Evolutionary conservation across 1,284 basidiomycete species (phyloP).

Genomic region (Pseudozyma sp.): DNA sequence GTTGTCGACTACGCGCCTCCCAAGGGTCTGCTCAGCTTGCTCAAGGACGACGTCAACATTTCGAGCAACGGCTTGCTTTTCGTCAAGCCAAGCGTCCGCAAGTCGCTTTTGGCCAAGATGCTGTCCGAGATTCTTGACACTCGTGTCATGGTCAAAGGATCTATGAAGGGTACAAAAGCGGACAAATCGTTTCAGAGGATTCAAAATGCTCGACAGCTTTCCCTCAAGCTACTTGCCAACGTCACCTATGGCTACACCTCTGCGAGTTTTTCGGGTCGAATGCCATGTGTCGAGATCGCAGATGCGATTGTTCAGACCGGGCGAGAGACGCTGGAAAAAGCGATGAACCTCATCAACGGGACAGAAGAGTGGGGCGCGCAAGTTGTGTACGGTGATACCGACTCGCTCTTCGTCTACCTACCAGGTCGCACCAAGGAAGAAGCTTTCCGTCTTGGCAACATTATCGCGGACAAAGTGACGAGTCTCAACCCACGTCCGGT

Average conservation of each 20-base stretch:
- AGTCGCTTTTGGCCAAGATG: constrained; percentile 90
- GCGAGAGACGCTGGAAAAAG: constrained; percentile 94
- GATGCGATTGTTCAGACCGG: constrained; percentile 98
- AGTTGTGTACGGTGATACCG: constrained; percentile 98
- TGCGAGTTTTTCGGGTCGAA: constrained; percentile 91
- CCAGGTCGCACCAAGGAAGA: constrained; percentile 90
- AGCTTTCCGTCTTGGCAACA: constrained; percentile 89
- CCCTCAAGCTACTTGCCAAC: constrained; percentile 67
- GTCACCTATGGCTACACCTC: constrained; percentile 87
- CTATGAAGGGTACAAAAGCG: constrained; percentile 83
- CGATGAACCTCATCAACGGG: constrained; percentile 82
- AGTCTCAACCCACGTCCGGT: constrained; percentile 87
- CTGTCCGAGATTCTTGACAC: constrained; percentile 91
- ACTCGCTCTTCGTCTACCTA: constrained; percentile 91
- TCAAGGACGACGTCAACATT: constrained; percentile 29
- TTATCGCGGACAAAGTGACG: constrained; percentile 90
- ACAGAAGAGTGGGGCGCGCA: constrained; percentile 81
- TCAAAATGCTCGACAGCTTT: constrained; percentile 64
- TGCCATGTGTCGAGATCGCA: constrained; percentile 98
- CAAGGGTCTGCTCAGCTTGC: constrained; percentile 72
- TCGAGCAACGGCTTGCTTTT: constrained; percentile 91
- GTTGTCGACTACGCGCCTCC: constrained; percentile 78
- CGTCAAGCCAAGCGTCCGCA: constrained; percentile 85
- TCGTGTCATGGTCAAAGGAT: constrained; percentile 96
- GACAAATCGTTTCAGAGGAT: constrained; percentile 74